Base-by-base conservation (phyloP, 23 red algal species). In the Gracilaria domingensis region DNA sequence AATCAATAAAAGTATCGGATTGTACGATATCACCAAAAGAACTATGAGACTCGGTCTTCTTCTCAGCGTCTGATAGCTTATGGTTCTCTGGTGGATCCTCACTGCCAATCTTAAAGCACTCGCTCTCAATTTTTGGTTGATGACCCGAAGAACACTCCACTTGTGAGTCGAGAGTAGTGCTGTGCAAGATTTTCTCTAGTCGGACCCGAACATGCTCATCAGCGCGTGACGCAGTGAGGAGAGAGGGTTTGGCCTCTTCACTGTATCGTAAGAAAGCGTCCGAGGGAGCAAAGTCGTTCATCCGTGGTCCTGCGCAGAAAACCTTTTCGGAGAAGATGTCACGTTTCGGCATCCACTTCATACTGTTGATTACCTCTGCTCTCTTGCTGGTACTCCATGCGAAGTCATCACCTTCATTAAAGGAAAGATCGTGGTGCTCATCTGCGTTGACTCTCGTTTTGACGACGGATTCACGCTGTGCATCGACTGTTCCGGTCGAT, bases 211-310 rank as follows among this genome's bases (percentile, higher is more conserved):
- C 34, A 1, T 50, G 40, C 24, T 28, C 72, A 32, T 45, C 45
- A 49, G 12, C 21, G 18, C 72, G 23, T 25, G 39, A 48, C 23
- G 42, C 39, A 51, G 72, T 49, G 6, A 77, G 42, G 11, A 50
- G 21, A 30, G 72, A 77, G 32, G 72, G 26, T 26, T 77, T 51
- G 3, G 72, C 45, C 30, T 77, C 72, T 77, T 49, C 72, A 30
- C 72, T 77, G 42, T 49, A 77, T 77, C 45, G 1, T 23, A 77
- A 17, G 42, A 77, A 77, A 25, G 72, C 72, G 20, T 77, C 72
- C 9, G 72, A 77, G n/a, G 72, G 72, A 45, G 72, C 38, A 30
- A 77, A 77, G 72, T 77, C 72, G 25, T 77, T 77, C 72, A 77
- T 77, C 50, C 42, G 40, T 20, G 72, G 40, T 11, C 72, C 40